Percentiles rank a stretch among this genome's conserved stretches.
Evolutionary conservation across 2,329 filamentous ascomycete species (phyloP).

Genomic region (Ascocoryne sarcoides): DNA sequence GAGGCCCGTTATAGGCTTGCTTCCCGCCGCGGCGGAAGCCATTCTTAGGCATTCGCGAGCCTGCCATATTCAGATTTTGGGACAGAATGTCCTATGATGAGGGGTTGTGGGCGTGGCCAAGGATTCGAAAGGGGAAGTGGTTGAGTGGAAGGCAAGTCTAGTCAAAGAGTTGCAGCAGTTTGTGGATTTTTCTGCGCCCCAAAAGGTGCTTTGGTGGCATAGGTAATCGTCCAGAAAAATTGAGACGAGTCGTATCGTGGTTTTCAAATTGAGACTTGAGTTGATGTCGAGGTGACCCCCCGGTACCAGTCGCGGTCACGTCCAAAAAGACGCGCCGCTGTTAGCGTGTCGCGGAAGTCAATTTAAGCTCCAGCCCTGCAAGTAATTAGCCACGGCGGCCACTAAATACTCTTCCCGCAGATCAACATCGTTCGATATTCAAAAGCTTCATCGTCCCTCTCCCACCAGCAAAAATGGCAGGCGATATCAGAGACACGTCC

Average conservation of each 20-base stretch:
- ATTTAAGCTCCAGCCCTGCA: background rate
- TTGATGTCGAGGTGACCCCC: background rate
- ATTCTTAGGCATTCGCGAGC: slow-evolving; percentile 52
- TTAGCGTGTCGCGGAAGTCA: background rate
- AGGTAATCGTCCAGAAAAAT: background rate
- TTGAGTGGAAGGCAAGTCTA: slow-evolving; percentile 17
- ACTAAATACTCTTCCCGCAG: too few species aligned
- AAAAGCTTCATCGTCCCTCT: background rate
- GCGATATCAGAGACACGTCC: slow-evolving; percentile 29
- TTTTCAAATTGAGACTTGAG: background rate
- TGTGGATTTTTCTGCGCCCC: background rate
- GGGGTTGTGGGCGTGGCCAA: slow-evolving; percentile 6
- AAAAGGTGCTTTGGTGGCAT: too few species aligned
- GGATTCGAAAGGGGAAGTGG: slow-evolving; percentile 7
- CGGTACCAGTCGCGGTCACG: too few species aligned
- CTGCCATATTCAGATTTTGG: slow-evolving; percentile 41
- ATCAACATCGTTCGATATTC: too few species aligned
- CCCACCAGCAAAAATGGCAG: slow-evolving; percentile 21
- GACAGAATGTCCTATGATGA: slow-evolving; percentile 6
- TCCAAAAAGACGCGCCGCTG: background rate
- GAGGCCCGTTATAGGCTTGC: slow-evolving; percentile 59
- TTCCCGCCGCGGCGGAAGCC: slow-evolving; percentile 61
- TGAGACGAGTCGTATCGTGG: background rate
- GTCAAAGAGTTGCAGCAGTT: slow-evolving; percentile 21
- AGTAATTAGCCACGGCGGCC: too few species aligned